Evolutionary conservation across 2,329 filamentous ascomycete genomes (phyloP), one percentile per base, ranked within the genome.

Genomic region (Xylaria arbuscula): DNA sequence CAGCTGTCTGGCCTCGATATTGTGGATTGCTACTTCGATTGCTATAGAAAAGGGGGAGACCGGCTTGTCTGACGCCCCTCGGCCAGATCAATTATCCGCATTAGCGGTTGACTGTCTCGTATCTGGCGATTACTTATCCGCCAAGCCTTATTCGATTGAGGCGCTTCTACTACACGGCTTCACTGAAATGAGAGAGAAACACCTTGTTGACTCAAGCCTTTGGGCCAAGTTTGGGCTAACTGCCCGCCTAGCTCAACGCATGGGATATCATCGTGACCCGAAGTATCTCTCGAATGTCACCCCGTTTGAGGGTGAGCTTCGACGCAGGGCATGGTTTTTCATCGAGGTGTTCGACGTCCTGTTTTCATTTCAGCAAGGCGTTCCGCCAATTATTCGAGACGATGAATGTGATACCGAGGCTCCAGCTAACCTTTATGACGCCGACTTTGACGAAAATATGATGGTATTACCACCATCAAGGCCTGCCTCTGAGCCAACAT

Each of bases 191-290:
- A 75, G 82, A 59, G 80, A 79, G 58, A 79, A 78, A 19, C 76
- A 77, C 34, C 83, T 85, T 60, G 76, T 81, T 5, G 81, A 85
- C 55, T 77, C 82, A 6, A 78, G 80, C 2, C 75, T 85, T 24
- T 87, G 84, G 84, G 80, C 82, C 4, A 78, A 85, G 24, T 83
- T 85, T 69, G 81, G 81, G 48, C 77, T 85, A 19, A 80, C 81
- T 5, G 80, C 82, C 2, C 81, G 85, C 6, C 79, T 87, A 24
- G 85, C 85, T 4, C 85, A 87, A 74, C 80, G 83, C 7, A 81
- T 84, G 75, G 85, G 85, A 15, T 87, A 87, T 65, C 84, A 87
- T 66, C 82, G 85, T 9, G 84, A 87, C 53, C 80, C 83, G 2
- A 77, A 76, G 28, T 79, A 81, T 69, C 76, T 86, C 3, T 77